Evolutionary conservation across 2,329 filamentous ascomycete genomes (phyloP), one percentile per base, ranked within the genome.

Genomic region (Ophiostoma triangulosporum): DNA sequence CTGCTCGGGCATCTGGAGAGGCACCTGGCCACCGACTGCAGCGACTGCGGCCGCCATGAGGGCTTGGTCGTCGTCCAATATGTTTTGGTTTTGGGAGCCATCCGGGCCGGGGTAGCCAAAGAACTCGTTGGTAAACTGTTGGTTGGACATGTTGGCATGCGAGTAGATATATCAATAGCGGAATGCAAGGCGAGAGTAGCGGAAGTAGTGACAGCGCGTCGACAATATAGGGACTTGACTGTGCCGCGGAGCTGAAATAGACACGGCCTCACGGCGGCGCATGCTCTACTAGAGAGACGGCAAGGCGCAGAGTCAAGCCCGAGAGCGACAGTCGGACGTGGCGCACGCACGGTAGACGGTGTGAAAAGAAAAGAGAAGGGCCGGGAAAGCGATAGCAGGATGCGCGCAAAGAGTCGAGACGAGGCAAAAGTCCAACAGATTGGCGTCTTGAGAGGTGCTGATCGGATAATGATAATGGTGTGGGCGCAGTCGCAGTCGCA

Each of bases 21-120:
- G 24, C 15, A 46, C 15, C n/a, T 46, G 43, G 43, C 26, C 43
- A n/a, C 14, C 24, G 4, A 22, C 33, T 14, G 45, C 31, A 17
- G 52, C 40, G 3, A 60, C 60, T 57, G 68, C 56, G 31, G 55
- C 50, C 54, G 57, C 58, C 57, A 64, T 60, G 61, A n/a, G n/a
- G n/a, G 35, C 36, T 27, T 48, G 40, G 17, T 52, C 52, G 27
- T 52, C 52, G 17, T n/a, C 22, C 50, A 50, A 35, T 35, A 55
- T 48, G 45, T 22, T 15, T 17, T 17, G 27, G 6, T 51, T 35
- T 9, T 12, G 36, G 22, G 40, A 17, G 50, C 27, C 27, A n/a
- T 15, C 35, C 7, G 22, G 36, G 36, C 36, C 20, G 43, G 43
- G 36, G 48, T 54, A 61, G 40, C 45, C 54, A 40, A 57, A 61